Conservation (phyloP, 2,329 filamentous ascomycete species). For the Neopestalotiopsis sp. region DNA sequence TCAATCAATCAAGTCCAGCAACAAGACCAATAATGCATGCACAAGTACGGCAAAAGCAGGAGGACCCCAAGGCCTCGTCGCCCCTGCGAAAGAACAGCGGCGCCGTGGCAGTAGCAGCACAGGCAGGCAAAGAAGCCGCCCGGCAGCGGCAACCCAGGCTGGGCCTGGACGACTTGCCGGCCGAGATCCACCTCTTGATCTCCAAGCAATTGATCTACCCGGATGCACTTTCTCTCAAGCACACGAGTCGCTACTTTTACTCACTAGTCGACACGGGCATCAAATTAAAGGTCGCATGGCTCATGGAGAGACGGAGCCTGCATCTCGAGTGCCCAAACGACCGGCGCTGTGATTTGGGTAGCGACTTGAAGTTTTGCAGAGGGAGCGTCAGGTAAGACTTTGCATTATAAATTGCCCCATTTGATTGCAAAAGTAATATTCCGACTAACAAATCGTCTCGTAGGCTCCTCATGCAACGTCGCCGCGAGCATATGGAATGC, state of each 20-base stretch:
- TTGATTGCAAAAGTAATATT: no score
- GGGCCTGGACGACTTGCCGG: conserved; percentile 59
- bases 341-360: conserved; percentile 60
- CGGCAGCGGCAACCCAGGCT: neutral
- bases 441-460: no score
- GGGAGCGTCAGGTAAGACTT: conserved; percentile 60
- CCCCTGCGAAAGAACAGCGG: neutral
- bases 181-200: conserved; percentile 71
- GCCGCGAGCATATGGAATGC: conserved; percentile 65
- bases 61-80: neutral
- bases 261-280: conserved; percentile 68
- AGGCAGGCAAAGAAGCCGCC: neutral
- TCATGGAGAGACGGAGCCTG: conserved; percentile 65
- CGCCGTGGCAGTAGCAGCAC: neutral
- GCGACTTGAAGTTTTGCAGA: conserved; percentile 64
- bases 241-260: conserved; percentile 68
- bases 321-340: conserved; percentile 71
- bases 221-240: conserved; percentile 73
- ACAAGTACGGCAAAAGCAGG: neutral
- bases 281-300: conserved; percentile 70
- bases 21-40: neutral
- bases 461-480: conserved; percentile 62
- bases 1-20: neutral
- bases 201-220: conserved; percentile 67
- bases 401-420: neutral